These are phyloP conservation scores for Bretschneidera sinensis DNA, from an alignment of 345 rosid genomes.

Conservation along the genomic window DNA sequence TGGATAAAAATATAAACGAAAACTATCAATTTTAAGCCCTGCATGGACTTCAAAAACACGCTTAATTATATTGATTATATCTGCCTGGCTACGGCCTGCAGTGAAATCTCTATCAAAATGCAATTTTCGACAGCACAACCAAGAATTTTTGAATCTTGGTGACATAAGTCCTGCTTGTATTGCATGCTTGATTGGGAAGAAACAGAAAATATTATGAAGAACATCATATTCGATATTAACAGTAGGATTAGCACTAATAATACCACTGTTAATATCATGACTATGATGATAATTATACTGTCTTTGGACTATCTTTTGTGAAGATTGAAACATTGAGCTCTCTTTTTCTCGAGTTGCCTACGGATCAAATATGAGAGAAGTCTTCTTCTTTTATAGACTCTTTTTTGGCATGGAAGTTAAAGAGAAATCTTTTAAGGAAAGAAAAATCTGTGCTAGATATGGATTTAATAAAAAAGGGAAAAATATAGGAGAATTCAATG, in stretches of 20 bases:
- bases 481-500: too few species aligned
- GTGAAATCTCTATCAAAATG: constrained; percentile 9
- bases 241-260: background rate
- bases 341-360: too few species aligned
- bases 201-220: constrained; percentile 4
- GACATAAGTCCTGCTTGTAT: background rate
- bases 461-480: too few species aligned
- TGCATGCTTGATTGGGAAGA: constrained; percentile 7
- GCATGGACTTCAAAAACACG: constrained; percentile 1
- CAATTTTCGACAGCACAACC: background rate
- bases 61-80: background rate
- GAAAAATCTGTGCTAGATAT: too few species aligned
- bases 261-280: background rate
- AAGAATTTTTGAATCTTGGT: constrained; percentile 3
- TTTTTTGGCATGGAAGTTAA: too few species aligned
- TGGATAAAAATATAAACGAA: constrained; percentile 12
- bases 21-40: background rate
- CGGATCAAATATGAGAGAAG: too few species aligned
- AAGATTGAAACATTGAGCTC: too few species aligned
- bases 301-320: too few species aligned
- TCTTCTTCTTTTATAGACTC: too few species aligned
- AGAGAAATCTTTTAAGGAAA: too few species aligned
- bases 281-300: too few species aligned
- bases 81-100: background rate
- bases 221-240: background rate